A percentile compares a stretch with the other conserved stretches of the same genome.
Conservation (phyloP, 495 filamentous ascomycete species). For the Echria macrotheca region DNA sequence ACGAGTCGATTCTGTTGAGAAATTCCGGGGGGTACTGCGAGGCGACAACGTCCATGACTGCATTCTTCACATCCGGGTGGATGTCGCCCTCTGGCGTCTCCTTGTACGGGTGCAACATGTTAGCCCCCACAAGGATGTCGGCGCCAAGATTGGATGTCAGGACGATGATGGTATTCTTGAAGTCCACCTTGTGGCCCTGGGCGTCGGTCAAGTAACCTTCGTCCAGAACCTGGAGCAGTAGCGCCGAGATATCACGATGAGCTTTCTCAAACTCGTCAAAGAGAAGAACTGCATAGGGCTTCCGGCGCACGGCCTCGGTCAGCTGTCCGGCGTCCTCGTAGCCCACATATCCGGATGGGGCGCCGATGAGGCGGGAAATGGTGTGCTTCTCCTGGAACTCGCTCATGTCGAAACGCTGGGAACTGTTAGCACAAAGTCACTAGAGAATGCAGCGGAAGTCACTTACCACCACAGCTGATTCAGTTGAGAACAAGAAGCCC, state of each 20-base stretch:
- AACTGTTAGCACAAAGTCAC: too few relatives aligned
- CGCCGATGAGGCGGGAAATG: conserved; percentile 84
- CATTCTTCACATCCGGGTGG: conserved; percentile 59
- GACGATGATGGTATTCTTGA: conserved; percentile 92
- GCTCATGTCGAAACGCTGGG: conserved; percentile 80
- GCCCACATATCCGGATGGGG: conserved; percentile 88
- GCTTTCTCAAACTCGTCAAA: conserved; percentile 99
- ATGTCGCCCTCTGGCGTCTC: conserved; percentile 60
- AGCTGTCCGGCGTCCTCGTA: conserved; percentile 97
- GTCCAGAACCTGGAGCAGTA: conserved; percentile 94
- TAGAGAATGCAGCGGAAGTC: too few relatives aligned
- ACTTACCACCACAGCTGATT: conserved; percentile 61
- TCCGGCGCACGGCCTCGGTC: conserved; percentile 89
- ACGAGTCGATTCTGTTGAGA: conserved; percentile 92
- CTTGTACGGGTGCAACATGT: conserved; percentile 52
- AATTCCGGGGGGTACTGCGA: conserved; percentile 83
- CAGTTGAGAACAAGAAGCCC: conserved; percentile 85
- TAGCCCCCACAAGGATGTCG: conserved; percentile 59
- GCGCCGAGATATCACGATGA: conserved; percentile 85
- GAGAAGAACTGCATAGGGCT: conserved; percentile 90
- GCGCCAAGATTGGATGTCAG: conserved; percentile 90
- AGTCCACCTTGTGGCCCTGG: conserved; percentile 94
- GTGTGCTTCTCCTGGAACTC: conserved; percentile 98
- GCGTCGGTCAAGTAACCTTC: conserved; percentile 94
- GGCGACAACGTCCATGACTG: conserved; percentile 86